phyloP scores from a whole-genome alignment of 2,329 filamentous ascomycete genomes.

The Xylariaceae sp. region DNA sequence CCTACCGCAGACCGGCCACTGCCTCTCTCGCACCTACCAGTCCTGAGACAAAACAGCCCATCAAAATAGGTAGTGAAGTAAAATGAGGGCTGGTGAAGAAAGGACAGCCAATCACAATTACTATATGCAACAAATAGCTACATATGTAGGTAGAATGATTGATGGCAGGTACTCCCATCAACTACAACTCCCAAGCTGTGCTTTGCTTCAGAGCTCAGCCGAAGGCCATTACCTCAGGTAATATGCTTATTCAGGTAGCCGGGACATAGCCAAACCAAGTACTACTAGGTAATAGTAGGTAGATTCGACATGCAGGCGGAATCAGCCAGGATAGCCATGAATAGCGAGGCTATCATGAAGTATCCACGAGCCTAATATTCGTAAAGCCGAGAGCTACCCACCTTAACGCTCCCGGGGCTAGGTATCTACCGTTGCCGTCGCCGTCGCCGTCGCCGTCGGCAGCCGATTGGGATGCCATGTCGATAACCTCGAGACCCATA shows the following conservation, averaged over 20 bases:
- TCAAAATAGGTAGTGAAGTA: constrained; percentile 5
- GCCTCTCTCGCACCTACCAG: background rate
- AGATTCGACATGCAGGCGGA: background rate
- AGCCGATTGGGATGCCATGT: background rate
- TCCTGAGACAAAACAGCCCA: background rate
- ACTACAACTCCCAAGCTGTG: background rate
- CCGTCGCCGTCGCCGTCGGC: no score
- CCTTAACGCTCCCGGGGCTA: background rate
- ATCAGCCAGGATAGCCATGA: background rate
- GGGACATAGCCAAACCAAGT: background rate
- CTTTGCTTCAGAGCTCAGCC: no score
- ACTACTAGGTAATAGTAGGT: background rate
- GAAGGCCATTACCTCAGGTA: no score
- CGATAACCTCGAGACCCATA: background rate
- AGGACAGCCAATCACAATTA: constrained; percentile 18
- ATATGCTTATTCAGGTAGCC: background rate
- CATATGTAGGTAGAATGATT: no score
- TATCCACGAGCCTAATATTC: constrained; percentile 4
- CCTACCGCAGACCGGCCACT: no score
- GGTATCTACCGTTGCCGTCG: background rate
- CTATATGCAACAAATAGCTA: background rate
- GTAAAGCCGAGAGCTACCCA: background rate
- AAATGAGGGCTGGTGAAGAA: background rate
- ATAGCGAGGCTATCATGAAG: constrained; percentile 17
- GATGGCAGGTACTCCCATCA: background rate